phyloP scores from a whole-genome alignment of 208 protist genomes.

The Spongospora subterranea region DNA sequence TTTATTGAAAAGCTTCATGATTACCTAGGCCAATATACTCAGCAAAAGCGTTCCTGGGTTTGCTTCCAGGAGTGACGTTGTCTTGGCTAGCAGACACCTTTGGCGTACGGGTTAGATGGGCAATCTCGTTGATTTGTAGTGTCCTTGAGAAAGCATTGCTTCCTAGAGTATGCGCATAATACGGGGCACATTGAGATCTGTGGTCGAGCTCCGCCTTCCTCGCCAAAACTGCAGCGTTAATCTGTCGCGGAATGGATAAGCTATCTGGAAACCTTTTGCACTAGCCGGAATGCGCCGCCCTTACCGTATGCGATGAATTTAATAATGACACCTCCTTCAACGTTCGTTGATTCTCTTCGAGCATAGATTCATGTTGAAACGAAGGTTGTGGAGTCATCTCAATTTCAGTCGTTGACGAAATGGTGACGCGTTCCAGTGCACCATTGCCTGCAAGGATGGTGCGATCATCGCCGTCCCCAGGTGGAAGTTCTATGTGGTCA shows the following conservation, averaged over 20 bases:
- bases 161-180: neutral
- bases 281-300: neutral
- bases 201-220: constrained; percentile 1
- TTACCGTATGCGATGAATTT: neutral
- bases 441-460: no score
- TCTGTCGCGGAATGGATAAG: neutral
- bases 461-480: neutral
- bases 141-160: neutral
- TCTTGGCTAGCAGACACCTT: no score
- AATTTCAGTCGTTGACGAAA: no score
- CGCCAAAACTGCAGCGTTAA: neutral
- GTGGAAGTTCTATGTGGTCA: neutral
- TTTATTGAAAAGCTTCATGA: neutral
- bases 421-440: no score
- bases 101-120: no score
- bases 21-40: no score
- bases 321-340: neutral
- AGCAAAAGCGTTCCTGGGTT: no score
- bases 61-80: no score
- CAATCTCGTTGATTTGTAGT: neutral
- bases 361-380: no score
- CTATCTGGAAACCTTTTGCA: neutral
- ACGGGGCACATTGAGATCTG: neutral
- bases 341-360: neutral
- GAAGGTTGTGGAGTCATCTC: no score